These are phyloP conservation scores for Russula olivacea DNA, from an alignment of 768 basidiomycete species.

Conservation along the genomic window DNA sequence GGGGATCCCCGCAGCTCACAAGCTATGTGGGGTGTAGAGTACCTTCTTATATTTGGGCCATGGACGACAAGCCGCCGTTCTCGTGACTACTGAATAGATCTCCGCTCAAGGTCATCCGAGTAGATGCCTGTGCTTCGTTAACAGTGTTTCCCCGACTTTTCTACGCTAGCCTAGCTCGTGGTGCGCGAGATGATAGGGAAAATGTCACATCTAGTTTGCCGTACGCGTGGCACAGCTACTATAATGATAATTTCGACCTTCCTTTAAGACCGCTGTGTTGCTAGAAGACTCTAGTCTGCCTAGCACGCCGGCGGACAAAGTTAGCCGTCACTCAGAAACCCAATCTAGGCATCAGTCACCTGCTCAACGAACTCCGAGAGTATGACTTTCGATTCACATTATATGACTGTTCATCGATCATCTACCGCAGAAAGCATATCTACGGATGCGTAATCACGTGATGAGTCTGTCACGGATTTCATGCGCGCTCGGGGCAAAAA, in stretches of 20 bases:
- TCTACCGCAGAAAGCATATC: too few species aligned
- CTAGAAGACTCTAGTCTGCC: too few species aligned
- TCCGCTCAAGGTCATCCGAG: background rate
- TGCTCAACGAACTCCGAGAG: too few species aligned
- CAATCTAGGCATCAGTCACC: too few species aligned
- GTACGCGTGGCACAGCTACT: too few species aligned
- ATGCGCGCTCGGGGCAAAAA: background rate
- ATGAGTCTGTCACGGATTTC: background rate
- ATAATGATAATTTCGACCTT: too few species aligned
- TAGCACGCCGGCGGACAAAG: too few species aligned
- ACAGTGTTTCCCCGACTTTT: constrained; percentile 3
- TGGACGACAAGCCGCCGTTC: background rate
- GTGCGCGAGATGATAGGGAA: background rate
- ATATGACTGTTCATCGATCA: too few species aligned
- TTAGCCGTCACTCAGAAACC: too few species aligned
- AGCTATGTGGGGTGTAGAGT: background rate
- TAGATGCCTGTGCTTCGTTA: background rate
- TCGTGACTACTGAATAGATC: background rate
- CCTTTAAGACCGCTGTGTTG: too few species aligned
- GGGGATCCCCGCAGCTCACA: background rate
- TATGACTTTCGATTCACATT: too few species aligned
- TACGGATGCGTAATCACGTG: background rate
- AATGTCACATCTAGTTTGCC: background rate
- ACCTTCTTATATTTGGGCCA: background rate
- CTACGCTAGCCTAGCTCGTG: background rate